A percentile compares a stretch with the other conserved stretches of the same genome.
phyloP scores from a whole-genome alignment of 2,329 filamentous ascomycete genomes.

The Microsporum audouinii region DNA sequence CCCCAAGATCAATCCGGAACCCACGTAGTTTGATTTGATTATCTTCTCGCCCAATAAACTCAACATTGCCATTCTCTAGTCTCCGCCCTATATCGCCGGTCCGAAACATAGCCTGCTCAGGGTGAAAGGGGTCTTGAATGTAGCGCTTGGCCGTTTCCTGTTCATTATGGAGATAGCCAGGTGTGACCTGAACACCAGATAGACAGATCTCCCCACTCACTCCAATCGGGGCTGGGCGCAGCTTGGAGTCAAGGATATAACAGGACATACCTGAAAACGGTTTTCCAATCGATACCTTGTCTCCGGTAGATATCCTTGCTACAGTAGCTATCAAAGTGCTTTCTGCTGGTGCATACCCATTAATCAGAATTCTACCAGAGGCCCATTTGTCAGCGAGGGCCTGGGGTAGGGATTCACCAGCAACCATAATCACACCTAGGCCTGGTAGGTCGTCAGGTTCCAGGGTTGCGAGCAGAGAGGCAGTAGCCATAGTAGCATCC shows the following conservation, averaged over 20 bases:
- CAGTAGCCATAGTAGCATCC: slow-evolving; percentile 30
- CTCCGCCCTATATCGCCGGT: slow-evolving; percentile 18
- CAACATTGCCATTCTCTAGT: slow-evolving; percentile 14
- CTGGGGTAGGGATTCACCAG: background rate
- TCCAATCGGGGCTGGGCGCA: slow-evolving; percentile 23
- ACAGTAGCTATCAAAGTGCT: background rate
- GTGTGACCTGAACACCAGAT: slow-evolving; percentile 34
- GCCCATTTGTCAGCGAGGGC: background rate
- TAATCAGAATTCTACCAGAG: background rate
- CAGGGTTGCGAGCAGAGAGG: slow-evolving; percentile 27
- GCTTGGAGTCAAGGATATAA: slow-evolving; percentile 1
- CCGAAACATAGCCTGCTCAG: slow-evolving; percentile 12
- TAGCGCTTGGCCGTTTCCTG: slow-evolving; percentile 24
- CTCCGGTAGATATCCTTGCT: background rate
- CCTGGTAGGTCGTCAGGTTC: slow-evolving; percentile 24
- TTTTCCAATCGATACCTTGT: background rate
- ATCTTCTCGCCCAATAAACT: slow-evolving; percentile 16
- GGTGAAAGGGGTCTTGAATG: slow-evolving; percentile 21
- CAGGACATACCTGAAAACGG: background rate
- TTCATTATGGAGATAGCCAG: slow-evolving; percentile 32
- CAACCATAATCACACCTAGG: background rate
- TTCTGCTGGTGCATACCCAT: slow-evolving; percentile 4
- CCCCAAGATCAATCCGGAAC: slow-evolving; percentile 33
- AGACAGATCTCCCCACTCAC: slow-evolving; percentile 34
- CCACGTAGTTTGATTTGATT: slow-evolving; percentile 15